Evolutionary conservation across 768 basidiomycete species (phyloP).

Genomic region (Russula olivacea): DNA sequence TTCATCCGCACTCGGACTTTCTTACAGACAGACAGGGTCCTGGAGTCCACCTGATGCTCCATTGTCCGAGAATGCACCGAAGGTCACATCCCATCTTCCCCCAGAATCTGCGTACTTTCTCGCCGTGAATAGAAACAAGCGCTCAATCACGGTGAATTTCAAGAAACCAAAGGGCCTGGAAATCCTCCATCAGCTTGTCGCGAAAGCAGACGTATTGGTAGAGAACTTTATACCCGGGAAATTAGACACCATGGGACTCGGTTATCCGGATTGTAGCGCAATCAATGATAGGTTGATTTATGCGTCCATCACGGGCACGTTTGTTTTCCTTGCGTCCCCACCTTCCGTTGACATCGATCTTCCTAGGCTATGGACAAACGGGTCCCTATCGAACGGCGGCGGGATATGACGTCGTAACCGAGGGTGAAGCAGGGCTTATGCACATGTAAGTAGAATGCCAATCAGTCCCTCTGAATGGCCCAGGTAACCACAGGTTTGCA

Average conservation of each 20-base stretch:
- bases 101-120: constrained; percentile 94
- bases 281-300: constrained; percentile 82
- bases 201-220: constrained; percentile 75
- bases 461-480: constrained; percentile 14
- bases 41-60: constrained; percentile 40
- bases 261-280: constrained; percentile 72
- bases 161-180: constrained; percentile 72
- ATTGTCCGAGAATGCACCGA: constrained; percentile 38
- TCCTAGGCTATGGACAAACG: constrained; percentile 74
- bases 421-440: constrained; percentile 84
- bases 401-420: constrained; percentile 71
- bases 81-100: constrained; percentile 58
- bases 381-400: constrained; percentile 80
- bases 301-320: constrained; percentile 77
- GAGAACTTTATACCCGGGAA: constrained; percentile 89
- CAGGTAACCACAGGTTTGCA: constrained; percentile 30
- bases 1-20: neutral
- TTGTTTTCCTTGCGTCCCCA: neutral
- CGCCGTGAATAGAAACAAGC: constrained; percentile 81
- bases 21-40: constrained; percentile 26
- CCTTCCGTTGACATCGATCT: neutral
- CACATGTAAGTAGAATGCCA: constrained; percentile 59
- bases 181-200: constrained; percentile 65
- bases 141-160: constrained; percentile 85
- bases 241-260: constrained; percentile 76